Evolutionary conservation across 2,329 filamentous ascomycete genomes (phyloP), one percentile per base, ranked within the genome.

Genomic region (Paracoccidioides brasiliensis): DNA sequence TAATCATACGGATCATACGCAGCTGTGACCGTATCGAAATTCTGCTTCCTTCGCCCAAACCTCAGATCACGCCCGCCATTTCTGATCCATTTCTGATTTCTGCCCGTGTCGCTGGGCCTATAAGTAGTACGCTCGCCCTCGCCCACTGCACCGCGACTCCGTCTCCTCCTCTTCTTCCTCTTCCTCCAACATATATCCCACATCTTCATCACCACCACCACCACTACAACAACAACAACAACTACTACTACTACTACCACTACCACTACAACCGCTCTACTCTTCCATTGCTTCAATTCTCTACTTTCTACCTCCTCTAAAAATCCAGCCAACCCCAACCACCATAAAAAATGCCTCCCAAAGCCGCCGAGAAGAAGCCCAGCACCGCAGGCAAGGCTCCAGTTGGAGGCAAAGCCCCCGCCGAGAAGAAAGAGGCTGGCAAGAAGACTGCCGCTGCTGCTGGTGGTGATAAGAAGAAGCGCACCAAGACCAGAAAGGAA

Each of bases 381-480:
- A 81, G 79, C 77, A 85, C 82, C 72, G 91, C 88, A 80, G 83
- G 89, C 79, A 97, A 97, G 89, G 91, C 91, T 67, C 84, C 84
- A 63, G 84, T 83, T 69, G 81, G 70, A 57, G 72, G 81, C 70
- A 86, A 86, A 75, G 82, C 83, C 49, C 90, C 91, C 58, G 88
- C 86, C 71, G 90, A 96, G 84, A 96, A 96, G 87, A 96, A 97
- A 86, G 91, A 97, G 79, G 93, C 91, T 63, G 93, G 91, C 81
- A 98, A 98, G 88, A 98, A 97, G 87, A 97, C 93, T 54, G 68
- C 73, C 52, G 78, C 82, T 65, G 89, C 91, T 59, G 84, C 90
- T 60, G 84, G 88, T 72, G 93, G 93, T 63, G 93, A 97, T 69
- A 97, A 97, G 90, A 98, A 98, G 88, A 98, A 97, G 90, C 89